Evolutionary conservation across 169 alveolate genomes (phyloP).

Genomic region (Toxoplasma gondii): DNA sequence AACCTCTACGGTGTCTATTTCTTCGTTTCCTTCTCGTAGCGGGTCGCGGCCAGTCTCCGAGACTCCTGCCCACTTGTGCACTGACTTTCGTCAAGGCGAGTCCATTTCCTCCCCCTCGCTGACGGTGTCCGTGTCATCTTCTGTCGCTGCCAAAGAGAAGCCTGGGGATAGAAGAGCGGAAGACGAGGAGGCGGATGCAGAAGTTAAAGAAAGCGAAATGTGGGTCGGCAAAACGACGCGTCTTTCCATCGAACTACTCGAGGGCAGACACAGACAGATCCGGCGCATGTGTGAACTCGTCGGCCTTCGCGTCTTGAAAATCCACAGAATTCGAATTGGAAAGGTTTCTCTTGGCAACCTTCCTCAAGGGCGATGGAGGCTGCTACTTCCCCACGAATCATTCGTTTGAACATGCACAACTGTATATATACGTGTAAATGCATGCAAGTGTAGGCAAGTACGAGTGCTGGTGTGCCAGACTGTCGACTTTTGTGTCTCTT

Average conservation of each 20-base stretch:
- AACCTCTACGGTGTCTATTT: neutral
- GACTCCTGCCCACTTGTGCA: too few relatives aligned
- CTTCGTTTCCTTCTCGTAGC: too few relatives aligned
- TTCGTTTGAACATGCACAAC: neutral
- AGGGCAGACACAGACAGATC: constrained; percentile 31
- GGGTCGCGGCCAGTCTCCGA: too few relatives aligned
- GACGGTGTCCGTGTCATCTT: neutral
- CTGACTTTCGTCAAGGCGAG: too few relatives aligned
- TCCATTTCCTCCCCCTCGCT: too few relatives aligned
- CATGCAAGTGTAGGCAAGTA: neutral
- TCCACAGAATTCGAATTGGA: constrained; percentile 50
- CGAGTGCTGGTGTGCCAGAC: neutral
- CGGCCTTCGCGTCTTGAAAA: constrained; percentile 44
- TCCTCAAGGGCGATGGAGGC: constrained; percentile 44
- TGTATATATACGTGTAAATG: neutral
- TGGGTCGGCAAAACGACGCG: neutral
- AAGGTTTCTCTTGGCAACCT: neutral
- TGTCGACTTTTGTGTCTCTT: too few relatives aligned
- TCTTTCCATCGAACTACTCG: constrained; percentile 20
- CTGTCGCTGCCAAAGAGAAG: neutral
- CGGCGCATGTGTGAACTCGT: constrained; percentile 50
- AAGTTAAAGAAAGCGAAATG: neutral
- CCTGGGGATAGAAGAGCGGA: neutral
- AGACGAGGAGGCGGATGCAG: neutral
- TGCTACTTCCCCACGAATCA: constrained; percentile 1